Evolutionary conservation across 306 rosid species (phyloP), one percentile per base, ranked within the genome.

Genomic region (Vigna angularis): DNA sequence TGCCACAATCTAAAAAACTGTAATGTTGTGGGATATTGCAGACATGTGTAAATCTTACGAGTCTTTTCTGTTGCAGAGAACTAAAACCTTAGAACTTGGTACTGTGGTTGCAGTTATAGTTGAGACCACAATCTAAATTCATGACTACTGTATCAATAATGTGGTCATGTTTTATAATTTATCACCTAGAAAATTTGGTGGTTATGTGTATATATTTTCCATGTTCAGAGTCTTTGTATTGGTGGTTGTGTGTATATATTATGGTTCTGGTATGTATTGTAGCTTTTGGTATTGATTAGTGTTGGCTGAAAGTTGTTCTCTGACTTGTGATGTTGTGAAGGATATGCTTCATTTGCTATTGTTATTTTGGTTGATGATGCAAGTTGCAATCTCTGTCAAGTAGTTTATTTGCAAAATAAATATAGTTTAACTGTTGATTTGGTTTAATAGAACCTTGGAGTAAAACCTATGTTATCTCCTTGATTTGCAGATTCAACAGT

Each of bases 401-500:
- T 61, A 44, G 57, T 63, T 62, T 48, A 40, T 16, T 64, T 47
- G 49, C 22, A 20, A 36, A 73, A 47, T 22, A 36, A 55, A 15
- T 66, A 12, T 47, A 36, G 47, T 67, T 64, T 66, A 22, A 61
- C 34, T 76, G 64, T 47, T 22, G 47, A 17, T 61, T 75, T 42
- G 47, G 26, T 45, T 55, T 16, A 40, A 70, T 67, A 2, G 66
- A 75, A 47, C 40, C 66, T 70, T 32, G 36, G 59, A 65, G 38
- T 70, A 75, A 26, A 26, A 11, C 74, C 8, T 17, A 47, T 14
- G 13, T 70, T 70, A 30, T 78, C 70, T 74, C 79, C 55, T 65
- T 70, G 44, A 15, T n/a, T 22, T 77, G 48, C 73, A 93, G 99
- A 75, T 93, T 95, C 78, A 49, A 72, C 22, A 79, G 73, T 7